Percentiles rank a stretch among this genome's conserved stretches.
Evolutionary conservation across 805 yeast species (phyloP).

Genomic region (Candida coquimbonensis): DNA sequence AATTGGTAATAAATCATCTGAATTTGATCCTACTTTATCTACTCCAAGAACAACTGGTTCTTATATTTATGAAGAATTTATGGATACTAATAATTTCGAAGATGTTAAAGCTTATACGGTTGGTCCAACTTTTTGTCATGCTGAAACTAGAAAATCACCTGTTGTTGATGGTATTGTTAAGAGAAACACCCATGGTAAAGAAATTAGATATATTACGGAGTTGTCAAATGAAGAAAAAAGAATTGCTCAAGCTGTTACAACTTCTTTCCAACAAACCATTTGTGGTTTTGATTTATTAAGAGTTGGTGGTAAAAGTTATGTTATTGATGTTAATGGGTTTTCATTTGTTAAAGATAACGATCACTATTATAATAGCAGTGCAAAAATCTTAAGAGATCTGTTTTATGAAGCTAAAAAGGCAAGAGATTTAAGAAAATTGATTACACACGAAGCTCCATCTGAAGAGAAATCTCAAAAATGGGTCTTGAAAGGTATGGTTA

Average conservation of each 20-base stretch:
- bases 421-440: conserved; percentile 34
- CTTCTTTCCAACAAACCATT: conserved; percentile 80
- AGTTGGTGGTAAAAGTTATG: conserved; percentile 82
- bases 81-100: conserved; percentile 97
- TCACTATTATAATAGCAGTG: conserved; percentile 77
- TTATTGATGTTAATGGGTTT: conserved; percentile 96
- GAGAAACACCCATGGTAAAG: conserved; percentile 96
- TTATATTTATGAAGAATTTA: conserved; percentile 84
- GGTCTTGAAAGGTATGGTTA: conserved; percentile 90
- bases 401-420: conserved; percentile 57
- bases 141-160: conserved; percentile 96
- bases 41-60: conserved; percentile 85
- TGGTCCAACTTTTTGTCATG: conserved; percentile 87
- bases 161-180: conserved; percentile 99
- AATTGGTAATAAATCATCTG: conserved; percentile 95
- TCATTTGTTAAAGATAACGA: conserved; percentile 92
- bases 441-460: conserved; percentile 27
- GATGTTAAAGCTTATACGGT: conserved; percentile 99
- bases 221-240: conserved; percentile 64
- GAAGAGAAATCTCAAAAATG: conserved; percentile 67
- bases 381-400: conserved; percentile 66
- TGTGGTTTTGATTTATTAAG: conserved; percentile 95
- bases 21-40: conserved; percentile 76
- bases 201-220: conserved; percentile 82
- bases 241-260: conserved; percentile 75